Percentiles rank a stretch among this genome's conserved stretches.
Evolutionary conservation across 2,329 filamentous ascomycete genomes (phyloP).

Genomic region (Tolypocladium endophyticum): DNA sequence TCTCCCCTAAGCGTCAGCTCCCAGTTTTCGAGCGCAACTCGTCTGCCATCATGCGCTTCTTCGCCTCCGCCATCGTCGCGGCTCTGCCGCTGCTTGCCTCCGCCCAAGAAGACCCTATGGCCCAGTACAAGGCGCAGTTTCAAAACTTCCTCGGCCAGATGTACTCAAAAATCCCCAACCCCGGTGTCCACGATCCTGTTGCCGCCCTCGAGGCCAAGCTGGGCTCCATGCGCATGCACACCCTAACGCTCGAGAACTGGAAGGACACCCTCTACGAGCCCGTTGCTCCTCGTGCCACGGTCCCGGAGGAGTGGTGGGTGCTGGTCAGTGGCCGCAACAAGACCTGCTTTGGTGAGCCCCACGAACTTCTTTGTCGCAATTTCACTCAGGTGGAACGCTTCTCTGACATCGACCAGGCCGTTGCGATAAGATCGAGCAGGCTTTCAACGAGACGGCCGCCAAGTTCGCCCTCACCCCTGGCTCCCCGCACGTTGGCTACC

Average conservation of each 20-base stretch:
- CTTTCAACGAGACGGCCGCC: conserved; percentile 55
- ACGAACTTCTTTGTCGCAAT: neutral
- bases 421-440: conserved; percentile 53
- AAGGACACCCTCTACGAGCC: conserved; percentile 54
- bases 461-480: conserved; percentile 51
- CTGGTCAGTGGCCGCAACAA: conserved; percentile 66
- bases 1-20: neutral
- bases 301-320: conserved; percentile 68
- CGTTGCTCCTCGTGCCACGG: conserved; percentile 46
- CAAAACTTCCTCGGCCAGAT: conserved; percentile 54
- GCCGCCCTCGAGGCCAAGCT: conserved; percentile 30
- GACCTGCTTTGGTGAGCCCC: conserved; percentile 55
- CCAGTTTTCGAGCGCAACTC: neutral
- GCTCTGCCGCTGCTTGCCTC: conserved; percentile 46
- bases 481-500: conserved; percentile 54
- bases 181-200: conserved; percentile 28
- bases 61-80: conserved; percentile 36
- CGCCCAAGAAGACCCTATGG: conserved; percentile 39
- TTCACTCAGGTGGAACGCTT: neutral
- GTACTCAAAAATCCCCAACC: conserved; percentile 39
- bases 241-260: conserved; percentile 60
- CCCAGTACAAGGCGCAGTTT: conserved; percentile 52
- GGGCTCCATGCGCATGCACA: conserved; percentile 31
- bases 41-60: conserved; percentile 45
- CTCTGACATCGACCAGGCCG: conserved; percentile 35